phyloP scores from a whole-genome alignment of 2,329 filamentous ascomycete genomes.

The Furcasterigmium furcatum region DNA sequence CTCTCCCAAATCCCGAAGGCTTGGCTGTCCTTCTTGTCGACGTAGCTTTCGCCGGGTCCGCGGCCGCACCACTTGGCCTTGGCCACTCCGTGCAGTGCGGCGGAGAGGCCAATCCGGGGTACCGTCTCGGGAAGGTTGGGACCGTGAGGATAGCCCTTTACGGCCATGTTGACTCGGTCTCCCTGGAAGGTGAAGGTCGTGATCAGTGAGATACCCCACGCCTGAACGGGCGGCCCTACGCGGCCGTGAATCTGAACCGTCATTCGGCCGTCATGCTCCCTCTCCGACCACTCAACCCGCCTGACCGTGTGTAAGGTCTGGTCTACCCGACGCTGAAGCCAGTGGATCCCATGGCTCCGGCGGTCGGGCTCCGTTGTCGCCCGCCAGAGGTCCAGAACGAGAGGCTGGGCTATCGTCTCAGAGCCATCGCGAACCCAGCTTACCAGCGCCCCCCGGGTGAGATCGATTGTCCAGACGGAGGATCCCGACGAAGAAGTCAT shows the following conservation, averaged over 20 bases:
- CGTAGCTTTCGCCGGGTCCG: slow-evolving; percentile 48
- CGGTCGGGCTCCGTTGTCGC: no score
- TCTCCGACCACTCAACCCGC: slow-evolving; percentile 29
- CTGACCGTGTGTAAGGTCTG: slow-evolving; percentile 67
- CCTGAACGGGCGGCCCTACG: slow-evolving; percentile 40
- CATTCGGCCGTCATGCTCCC: slow-evolving; percentile 18
- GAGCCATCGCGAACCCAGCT: no score
- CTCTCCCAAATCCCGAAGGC: slow-evolving; percentile 31
- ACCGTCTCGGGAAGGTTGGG: slow-evolving; percentile 35
- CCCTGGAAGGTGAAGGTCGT: slow-evolving; percentile 36
- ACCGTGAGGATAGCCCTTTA: slow-evolving; percentile 29
- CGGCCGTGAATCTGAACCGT: slow-evolving; percentile 30
- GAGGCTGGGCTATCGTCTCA: no score
- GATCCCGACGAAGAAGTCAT: no score
- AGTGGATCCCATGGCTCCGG: no score
- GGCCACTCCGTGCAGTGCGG: slow-evolving; percentile 28
- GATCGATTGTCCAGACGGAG: no score
- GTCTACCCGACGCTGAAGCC: no score
- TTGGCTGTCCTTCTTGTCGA: slow-evolving; percentile 45
- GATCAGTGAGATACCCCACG: slow-evolving; percentile 32
- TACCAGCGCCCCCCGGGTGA: no score
- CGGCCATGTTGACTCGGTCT: slow-evolving; percentile 29
- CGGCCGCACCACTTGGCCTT: slow-evolving; percentile 48
- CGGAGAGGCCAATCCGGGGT: slow-evolving; percentile 47
- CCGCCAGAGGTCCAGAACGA: no score